Evolutionary conservation across 192 early-diverging fungal genomes (phyloP).

Genomic region (Pecoramyces ruminantium): DNA sequence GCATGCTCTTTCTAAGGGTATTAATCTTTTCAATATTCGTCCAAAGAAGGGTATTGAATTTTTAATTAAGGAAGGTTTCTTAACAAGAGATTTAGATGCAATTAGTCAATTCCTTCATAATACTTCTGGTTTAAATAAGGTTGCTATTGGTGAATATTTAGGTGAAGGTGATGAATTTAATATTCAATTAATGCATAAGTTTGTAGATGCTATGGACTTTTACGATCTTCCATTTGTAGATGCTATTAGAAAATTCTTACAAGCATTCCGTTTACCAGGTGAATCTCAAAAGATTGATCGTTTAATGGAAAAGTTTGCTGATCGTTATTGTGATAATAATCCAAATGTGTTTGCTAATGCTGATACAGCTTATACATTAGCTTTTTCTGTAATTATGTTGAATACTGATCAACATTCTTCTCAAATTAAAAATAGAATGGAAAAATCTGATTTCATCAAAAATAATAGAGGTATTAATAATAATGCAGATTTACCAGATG

Average conservation of each 20-base stretch:
- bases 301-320: slow-evolving; percentile 52
- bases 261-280: slow-evolving; percentile 40
- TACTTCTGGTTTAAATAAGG: slow-evolving; percentile 23
- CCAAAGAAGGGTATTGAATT: slow-evolving; percentile 29
- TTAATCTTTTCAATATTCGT: slow-evolving; percentile 31
- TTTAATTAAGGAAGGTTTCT: slow-evolving; percentile 23
- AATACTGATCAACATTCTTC: slow-evolving; percentile 41
- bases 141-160: slow-evolving; percentile 38
- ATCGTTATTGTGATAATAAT: slow-evolving; percentile 41
- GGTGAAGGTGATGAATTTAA: slow-evolving; percentile 30
- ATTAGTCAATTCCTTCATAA: slow-evolving; percentile 25
- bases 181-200: slow-evolving; percentile 38
- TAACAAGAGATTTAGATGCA: slow-evolving; percentile 15
- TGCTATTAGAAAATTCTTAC: slow-evolving; percentile 33
- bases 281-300: slow-evolving; percentile 52
- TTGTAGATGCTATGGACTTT: slow-evolving; percentile 40
- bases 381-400: slow-evolving; percentile 47
- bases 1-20: slow-evolving; percentile 13
- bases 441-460: slow-evolving; percentile 28
- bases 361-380: slow-evolving; percentile 41
- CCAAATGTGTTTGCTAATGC: slow-evolving; percentile 37
- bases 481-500: slow-evolving; percentile 4
- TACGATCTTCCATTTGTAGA: slow-evolving; percentile 26
- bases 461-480: slow-evolving; percentile 23
- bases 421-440: slow-evolving; percentile 43